phyloP scores from a whole-genome alignment of 257 asterid species.

The Coffea canephora region DNA sequence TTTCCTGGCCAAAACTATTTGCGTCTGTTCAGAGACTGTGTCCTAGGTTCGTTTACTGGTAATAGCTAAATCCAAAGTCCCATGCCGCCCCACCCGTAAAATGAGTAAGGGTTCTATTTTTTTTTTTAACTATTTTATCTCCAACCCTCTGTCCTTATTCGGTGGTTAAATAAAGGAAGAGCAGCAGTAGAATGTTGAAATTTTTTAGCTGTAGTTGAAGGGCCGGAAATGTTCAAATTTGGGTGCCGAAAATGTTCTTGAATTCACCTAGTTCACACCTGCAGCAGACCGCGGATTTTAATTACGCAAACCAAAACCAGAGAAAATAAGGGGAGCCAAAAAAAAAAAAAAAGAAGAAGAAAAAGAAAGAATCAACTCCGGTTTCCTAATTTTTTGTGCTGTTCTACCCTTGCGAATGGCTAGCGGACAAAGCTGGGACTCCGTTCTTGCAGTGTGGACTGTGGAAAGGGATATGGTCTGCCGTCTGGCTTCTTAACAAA shows the following conservation, averaged over 20 bases:
- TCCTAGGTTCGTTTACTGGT: background rate
- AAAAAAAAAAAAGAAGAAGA: background rate
- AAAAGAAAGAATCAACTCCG: background rate
- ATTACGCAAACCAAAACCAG: background rate
- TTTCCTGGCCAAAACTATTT: background rate
- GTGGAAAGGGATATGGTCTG: background rate
- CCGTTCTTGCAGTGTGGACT: background rate
- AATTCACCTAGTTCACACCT: background rate
- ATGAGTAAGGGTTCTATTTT: background rate
- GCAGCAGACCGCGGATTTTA: background rate
- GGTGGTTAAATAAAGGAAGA: background rate
- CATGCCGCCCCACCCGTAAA: background rate
- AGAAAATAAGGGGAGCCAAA: background rate
- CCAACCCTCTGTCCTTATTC: background rate
- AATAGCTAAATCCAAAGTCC: background rate
- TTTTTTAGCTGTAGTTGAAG: background rate
- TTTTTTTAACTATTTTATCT: background rate
- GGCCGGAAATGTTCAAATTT: constrained; percentile 1
- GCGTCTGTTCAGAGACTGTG: no score
- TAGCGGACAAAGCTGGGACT: background rate
- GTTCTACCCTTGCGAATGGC: background rate
- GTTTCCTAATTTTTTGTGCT: background rate
- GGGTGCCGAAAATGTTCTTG: background rate
- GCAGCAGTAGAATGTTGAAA: background rate
- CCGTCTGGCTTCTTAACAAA: background rate